Evolutionary conservation across 352 stramenopile genomes (phyloP), one percentile per base, ranked within the genome.

Genomic region (Pythium dissimile): DNA sequence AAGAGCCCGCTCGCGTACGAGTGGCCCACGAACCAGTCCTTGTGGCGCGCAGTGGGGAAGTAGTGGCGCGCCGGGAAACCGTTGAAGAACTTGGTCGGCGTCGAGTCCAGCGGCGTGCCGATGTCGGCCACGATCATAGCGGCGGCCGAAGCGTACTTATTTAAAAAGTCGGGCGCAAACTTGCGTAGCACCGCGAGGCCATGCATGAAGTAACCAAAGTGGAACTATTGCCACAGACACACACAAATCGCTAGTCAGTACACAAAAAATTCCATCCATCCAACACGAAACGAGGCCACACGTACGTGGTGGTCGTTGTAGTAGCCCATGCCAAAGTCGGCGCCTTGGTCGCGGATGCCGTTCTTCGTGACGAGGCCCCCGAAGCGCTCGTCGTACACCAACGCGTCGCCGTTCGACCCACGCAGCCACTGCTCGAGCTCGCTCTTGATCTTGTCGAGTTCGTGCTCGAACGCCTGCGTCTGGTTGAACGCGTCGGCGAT

Each of bases 1-100:
- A 98, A 98, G 13, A 99, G 38, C 5, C 96, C 96, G 37, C 88
- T 97, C 11, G 96, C 94, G 76, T 97, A 99, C 48, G 92, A 98
- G 64, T 99, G 94, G 30, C 92, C 94, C 43, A 98, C 83, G 73
- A 95, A 99, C 86, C 93, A 98, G 53, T 98, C 95, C 72, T 98
- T 98, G 67, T 98, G 92, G 13, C 96, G 75, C 24, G 92, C 84
- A 5, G 89, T 72, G 7, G 94, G 92, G 52, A 88, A 98, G 75
- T 88, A 70, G 27, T 72, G 51, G 24, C 62, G 66, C 11, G 72
- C 72, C 1, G 77, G 77, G 9, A 89, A 69, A 48, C 79, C 64
- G 31, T 66, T 57, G 32, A 86, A 76, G 64, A 89, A 88, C 27
- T 67, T 58, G 9, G 77, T 84, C 9, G 72, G 49, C 27, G 54